Base-by-base conservation (phyloP, 345 rosid species). In the Sapria himalayana region DNA sequence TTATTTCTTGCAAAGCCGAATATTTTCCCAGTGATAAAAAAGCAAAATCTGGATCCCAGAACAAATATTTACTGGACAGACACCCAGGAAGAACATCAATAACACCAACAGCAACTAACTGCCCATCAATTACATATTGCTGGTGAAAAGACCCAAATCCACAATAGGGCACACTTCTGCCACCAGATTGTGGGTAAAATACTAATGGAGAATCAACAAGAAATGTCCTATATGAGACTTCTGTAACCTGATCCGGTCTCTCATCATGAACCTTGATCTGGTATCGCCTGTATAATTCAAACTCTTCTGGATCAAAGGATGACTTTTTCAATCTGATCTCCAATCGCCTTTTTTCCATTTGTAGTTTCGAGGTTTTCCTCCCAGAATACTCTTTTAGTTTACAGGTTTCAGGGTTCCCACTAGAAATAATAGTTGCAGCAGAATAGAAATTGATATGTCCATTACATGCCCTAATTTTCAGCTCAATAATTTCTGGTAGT, bases 131-230 rank as follows among this genome's bases (percentile, higher is more conserved):
- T 48, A 75, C 49, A 55, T 84, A 89, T 43, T 78, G 92, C 58
- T 89, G 98, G 70, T 89, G 98, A 60, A 82, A 89, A 46, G 98
- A 82, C 25, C 98, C 95, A 40, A 76, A 89, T 42, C 98, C 95
- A 48, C 81, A 74, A 5, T 69, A 65, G 7, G 92, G 86, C 59
- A 74, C 84, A 37, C 62, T 57, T 25, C 44, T 64, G 59, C 74
- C 81, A 58, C 63, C 67, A 15, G 94, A 55, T 13, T 81, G 61
- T 21, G 61, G 67, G 55, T 76, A 84, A 60, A 54, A 60, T 19
- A 78, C 52, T 25, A 89, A 56, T 43, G 98, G 98, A 21, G 92
- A 61, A 42, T 89, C 86, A 8, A 89, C 98, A 56, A 89, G 64
- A 66, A 82, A 82, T 31, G 63, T 62, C 62, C 40, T 63, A 64